These are phyloP conservation scores for Fimicolochytrium jonesii DNA, from an alignment of 192 early-diverging fungal species.

Conservation along the genomic window DNA sequence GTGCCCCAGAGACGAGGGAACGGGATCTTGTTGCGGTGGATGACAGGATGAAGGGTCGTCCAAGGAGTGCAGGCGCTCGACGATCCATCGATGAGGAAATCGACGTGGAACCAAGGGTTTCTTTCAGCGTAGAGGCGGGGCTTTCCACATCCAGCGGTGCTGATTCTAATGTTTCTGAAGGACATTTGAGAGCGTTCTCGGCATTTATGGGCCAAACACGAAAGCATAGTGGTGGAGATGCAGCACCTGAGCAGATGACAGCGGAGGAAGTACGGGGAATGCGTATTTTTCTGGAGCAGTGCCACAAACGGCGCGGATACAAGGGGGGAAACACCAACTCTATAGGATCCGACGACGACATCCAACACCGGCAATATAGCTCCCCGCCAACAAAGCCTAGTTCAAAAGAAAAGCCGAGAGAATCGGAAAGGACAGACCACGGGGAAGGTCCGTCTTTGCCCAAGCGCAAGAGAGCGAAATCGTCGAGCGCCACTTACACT, in stretches of 20 bases:
- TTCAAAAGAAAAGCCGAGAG: background rate
- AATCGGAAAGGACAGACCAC: background rate
- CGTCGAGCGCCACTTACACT: conserved; percentile 5
- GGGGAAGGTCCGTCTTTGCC: background rate
- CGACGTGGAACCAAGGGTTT: conserved; percentile 9
- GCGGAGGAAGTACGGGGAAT: conserved; percentile 10
- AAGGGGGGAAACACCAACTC: background rate
- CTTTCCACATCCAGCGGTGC: background rate
- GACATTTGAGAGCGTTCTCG: conserved; percentile 9
- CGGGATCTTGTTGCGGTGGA: background rate
- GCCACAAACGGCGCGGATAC: conserved; percentile 1
- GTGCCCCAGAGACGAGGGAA: background rate
- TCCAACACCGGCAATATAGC: too few relatives aligned
- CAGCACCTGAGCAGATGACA: background rate
- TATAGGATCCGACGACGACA: conserved; percentile 6
- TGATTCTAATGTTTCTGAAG: conserved; percentile 1
- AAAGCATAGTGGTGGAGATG: conserved; percentile 8
- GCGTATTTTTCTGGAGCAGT: conserved; percentile 20
- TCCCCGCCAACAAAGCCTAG: too few relatives aligned
- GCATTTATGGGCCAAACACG: conserved; percentile 22
- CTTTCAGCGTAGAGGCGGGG: conserved; percentile 8
- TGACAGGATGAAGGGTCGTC: background rate
- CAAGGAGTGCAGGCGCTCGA: background rate
- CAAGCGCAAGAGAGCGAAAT: conserved; percentile 1
- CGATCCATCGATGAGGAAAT: conserved; percentile 12